Percentiles rank a stretch among this genome's conserved stretches.
phyloP scores from a whole-genome alignment of 1,284 basidiomycete genomes.

The Cryptococcus sp. region DNA sequence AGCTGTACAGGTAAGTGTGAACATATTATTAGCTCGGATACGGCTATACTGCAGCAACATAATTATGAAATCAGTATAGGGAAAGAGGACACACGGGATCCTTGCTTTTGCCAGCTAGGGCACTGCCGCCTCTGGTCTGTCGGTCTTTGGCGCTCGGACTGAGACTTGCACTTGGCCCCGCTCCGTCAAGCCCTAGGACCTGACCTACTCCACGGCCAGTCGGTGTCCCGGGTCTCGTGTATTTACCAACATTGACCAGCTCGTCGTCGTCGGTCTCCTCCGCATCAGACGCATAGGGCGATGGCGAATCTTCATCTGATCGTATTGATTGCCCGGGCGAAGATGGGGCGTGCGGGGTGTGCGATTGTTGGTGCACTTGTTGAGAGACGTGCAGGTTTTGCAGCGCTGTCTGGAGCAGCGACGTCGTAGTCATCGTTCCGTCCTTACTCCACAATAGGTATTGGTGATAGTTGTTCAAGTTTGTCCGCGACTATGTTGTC shows the following conservation, averaged over 20 bases:
- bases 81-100: slow-evolving; percentile 43
- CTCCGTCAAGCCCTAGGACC: slow-evolving; percentile 22
- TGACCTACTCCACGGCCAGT: slow-evolving; percentile 20
- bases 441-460: too few relatives aligned
- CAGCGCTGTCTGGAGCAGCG: not conserved
- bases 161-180: too few relatives aligned
- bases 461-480: too few relatives aligned
- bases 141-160: too few relatives aligned
- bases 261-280: slow-evolving; percentile 39
- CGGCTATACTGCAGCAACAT: not conserved
- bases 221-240: slow-evolving; percentile 49
- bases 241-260: slow-evolving; percentile 44
- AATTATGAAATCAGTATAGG: not conserved
- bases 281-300: too few relatives aligned
- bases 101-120: slow-evolving; percentile 25
- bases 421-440: not conserved
- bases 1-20: slow-evolving; percentile 51
- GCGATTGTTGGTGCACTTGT: not conserved
- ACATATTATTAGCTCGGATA: not conserved
- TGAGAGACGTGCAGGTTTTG: not conserved
- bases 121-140: slow-evolving; percentile 16
- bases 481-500: too few relatives aligned
- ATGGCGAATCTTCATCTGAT: too few relatives aligned
- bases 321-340: not conserved
- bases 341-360: not conserved